These are phyloP conservation scores for Fusarium falciforme DNA, from an alignment of 2,329 filamentous ascomycete species.

Conservation along the genomic window DNA sequence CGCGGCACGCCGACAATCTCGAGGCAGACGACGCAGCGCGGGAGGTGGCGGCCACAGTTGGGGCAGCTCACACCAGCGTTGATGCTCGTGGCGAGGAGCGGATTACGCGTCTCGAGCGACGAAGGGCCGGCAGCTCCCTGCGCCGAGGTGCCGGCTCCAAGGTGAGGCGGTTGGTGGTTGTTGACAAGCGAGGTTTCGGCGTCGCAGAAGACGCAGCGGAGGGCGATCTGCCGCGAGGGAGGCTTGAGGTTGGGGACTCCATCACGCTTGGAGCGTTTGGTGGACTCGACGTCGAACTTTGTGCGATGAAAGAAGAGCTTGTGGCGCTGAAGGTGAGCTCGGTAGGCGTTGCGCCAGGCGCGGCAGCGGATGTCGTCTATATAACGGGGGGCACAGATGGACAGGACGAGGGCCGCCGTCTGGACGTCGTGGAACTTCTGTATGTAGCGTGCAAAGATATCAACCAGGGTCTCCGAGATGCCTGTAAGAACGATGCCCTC, in stretches of 20 bases:
- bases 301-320: constrained; percentile 79
- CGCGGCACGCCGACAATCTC: constrained; percentile 74
- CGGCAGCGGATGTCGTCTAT: constrained; percentile 81
- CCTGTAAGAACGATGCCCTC: constrained; percentile 84
- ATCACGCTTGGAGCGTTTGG: constrained; percentile 73
- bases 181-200: constrained; percentile 65
- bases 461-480: constrained; percentile 77
- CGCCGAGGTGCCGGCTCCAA: constrained; percentile 19
- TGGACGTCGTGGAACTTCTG: constrained; percentile 82
- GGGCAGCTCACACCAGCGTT: constrained; percentile 73
- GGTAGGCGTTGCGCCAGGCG: constrained; percentile 79
- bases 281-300: constrained; percentile 82
- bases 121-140: constrained; percentile 38
- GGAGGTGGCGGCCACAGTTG: constrained; percentile 74
- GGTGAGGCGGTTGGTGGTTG: constrained; percentile 38
- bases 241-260: constrained; percentile 59
- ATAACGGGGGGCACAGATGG: constrained; percentile 79
- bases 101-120: constrained; percentile 58
- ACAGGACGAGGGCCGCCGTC: constrained; percentile 80
- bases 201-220: constrained; percentile 83
- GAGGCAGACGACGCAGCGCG: constrained; percentile 75
- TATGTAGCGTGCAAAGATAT: constrained; percentile 81
- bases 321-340: constrained; percentile 78
- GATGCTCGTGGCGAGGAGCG: constrained; percentile 68
- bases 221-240: constrained; percentile 75